These are phyloP conservation scores for Camellia lanceoleosa DNA, from an alignment of 148 eudicot species.

Conservation along the genomic window DNA sequence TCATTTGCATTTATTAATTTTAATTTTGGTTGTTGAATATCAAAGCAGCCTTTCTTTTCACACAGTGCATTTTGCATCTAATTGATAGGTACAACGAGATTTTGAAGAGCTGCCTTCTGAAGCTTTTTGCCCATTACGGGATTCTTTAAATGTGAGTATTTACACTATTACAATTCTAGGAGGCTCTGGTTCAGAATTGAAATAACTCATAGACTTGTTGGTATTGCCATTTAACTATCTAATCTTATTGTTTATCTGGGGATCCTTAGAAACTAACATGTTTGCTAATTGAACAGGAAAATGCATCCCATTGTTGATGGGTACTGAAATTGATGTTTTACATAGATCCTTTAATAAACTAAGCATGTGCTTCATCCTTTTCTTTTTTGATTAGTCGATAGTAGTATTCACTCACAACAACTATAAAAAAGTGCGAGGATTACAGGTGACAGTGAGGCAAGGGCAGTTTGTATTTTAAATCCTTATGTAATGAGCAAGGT, in stretches of 20 bases:
- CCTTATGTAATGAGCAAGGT: background rate
- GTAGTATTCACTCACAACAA: background rate
- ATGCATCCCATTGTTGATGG: too few species aligned
- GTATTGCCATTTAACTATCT: background rate
- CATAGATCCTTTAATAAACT: too few species aligned
- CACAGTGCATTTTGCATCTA: constrained; percentile 9
- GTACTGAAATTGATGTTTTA: too few species aligned
- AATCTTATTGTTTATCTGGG: too few species aligned
- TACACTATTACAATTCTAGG: too few species aligned
- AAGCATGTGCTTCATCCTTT: background rate
- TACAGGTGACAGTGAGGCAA: background rate
- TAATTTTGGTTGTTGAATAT: too few species aligned
- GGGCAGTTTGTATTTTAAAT: background rate
- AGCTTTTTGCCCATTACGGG: constrained; percentile 84
- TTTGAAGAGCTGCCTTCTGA: constrained; percentile 95
- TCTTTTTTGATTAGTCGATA: background rate
- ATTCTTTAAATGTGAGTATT: constrained; percentile 65
- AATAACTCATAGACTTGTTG: background rate
- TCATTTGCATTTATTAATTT: too few species aligned
- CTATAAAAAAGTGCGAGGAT: background rate
- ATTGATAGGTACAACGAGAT: constrained; percentile 79
- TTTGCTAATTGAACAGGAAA: too few species aligned
- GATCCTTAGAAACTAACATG: too few species aligned
- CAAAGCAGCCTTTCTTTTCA: constrained; percentile 1
- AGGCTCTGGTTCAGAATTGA: background rate